Evolutionary conservation across 2,329 filamentous ascomycete species (phyloP), one percentile per base, ranked within the genome.

Genomic region (Paecilomyces niveus): DNA sequence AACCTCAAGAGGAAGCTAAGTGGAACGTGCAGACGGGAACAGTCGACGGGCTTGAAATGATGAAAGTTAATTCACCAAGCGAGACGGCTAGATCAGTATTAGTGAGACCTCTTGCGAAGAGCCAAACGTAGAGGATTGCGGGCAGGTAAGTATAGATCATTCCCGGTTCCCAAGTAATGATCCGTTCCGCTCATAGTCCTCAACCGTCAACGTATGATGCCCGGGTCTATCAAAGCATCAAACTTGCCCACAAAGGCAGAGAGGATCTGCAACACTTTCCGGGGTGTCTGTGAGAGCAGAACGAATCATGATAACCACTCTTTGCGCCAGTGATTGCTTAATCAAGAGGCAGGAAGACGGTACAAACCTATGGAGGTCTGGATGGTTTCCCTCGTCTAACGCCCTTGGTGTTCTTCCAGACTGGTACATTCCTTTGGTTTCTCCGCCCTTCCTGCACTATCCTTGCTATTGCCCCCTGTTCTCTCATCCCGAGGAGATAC

Each of bases 11-110:
- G 24, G 35, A 45, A 45, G 22, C 50, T 21, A 52, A 52, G 50
- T 52, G 50, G 50, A 52, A 52, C 50, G 50, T 52, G 50, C 50
- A 52, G 50, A 26, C 50, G 50, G 50, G 50, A 52, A 29, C 50
- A 21, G 26, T 21, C 13, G 50, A 21, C 50, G 50, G 50, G n/a
- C 22, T 52, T 13, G 22, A 29, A 24, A 15, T 52, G 50, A 52
- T 52, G 13, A 13, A 52, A 52, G 50, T 52, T 52, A 24, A 18
- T 45, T 21, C 39, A 45, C 15, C n/a, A 45, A 29, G 8, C 39
- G 39, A 45, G n/a, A 45, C 39, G n/a, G 39, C n/a, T 45, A 18
- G 39, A 45, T 21, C 39, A n/a, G n/a, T 7, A 45, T 45, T n/a
- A 45, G 39, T 21, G 9, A 15, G 35, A 18, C 5, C 39, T 45